These are phyloP conservation scores for Hymenoscyphus fructigenus DNA, from an alignment of 2,329 filamentous ascomycete genomes.

Conservation along the genomic window DNA sequence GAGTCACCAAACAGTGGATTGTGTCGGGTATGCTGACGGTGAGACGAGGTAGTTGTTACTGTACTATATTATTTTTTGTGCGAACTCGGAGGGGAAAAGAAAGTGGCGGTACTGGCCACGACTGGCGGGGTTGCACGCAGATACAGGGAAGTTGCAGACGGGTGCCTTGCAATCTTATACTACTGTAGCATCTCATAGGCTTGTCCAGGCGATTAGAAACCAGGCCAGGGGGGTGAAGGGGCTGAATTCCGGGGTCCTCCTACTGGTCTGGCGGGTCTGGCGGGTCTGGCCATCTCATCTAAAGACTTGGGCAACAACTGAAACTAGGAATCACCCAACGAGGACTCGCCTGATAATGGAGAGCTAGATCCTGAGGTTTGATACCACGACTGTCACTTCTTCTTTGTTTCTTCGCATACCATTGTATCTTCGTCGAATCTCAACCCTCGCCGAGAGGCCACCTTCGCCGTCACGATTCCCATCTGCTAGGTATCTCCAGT, in stretches of 20 bases:
- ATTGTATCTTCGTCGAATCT: background rate
- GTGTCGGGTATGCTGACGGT: background rate
- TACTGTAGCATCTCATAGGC: no score
- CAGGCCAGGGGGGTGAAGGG: background rate
- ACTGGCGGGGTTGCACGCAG: background rate
- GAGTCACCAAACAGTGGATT: background rate
- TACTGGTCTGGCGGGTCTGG: no score
- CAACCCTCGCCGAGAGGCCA: background rate
- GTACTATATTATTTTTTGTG: constrained; percentile 7
- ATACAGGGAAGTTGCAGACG: background rate
- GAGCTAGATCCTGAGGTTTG: background rate
- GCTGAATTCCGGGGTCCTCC: background rate
- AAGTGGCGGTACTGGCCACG: background rate
- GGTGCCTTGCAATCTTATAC: background rate
- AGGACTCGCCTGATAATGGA: background rate
- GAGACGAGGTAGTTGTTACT: background rate
- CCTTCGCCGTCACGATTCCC: background rate
- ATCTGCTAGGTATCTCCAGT: background rate
- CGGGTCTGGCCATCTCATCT: no score
- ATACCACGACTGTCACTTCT: background rate
- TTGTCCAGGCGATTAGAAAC: background rate
- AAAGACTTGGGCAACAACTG: no score
- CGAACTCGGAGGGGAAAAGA: constrained; percentile 6
- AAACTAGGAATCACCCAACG: background rate
- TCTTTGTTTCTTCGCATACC: background rate